A percentile compares a stretch with the other conserved stretches of the same genome.
Evolutionary conservation across 441 rosid genomes (phyloP).

Genomic region (Aleurites moluccanus): DNA sequence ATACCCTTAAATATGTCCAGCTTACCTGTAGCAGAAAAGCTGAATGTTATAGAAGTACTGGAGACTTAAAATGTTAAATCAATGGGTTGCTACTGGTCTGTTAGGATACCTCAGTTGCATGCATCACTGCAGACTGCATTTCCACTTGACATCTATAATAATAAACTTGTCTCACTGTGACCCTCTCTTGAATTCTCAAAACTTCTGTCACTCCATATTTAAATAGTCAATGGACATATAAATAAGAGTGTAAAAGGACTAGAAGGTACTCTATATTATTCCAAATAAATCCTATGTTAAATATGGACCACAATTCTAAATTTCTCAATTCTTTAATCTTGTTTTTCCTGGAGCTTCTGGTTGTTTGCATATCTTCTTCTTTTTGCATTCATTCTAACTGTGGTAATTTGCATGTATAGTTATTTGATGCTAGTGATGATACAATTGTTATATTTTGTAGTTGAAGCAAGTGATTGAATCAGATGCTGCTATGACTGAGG

Average conservation of each 20-base stretch:
- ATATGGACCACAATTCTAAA: neutral
- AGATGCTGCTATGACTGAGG: constrained; percentile 96
- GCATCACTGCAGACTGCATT: no score
- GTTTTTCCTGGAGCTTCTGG: neutral
- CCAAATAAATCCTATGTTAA: neutral
- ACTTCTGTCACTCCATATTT: neutral
- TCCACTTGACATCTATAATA: no score
- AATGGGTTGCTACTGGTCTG: neutral
- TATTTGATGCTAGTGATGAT: constrained; percentile 14
- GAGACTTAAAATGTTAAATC: neutral
- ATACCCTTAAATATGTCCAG: neutral
- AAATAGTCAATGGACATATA: neutral
- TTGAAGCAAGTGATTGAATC: constrained; percentile 77
- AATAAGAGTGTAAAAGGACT: neutral
- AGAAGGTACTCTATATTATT: neutral
- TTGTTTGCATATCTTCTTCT: neutral
- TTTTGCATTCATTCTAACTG: neutral
- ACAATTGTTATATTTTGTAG: constrained; percentile 43
- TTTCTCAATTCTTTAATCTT: neutral
- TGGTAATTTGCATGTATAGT: neutral
- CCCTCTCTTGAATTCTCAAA: no score
- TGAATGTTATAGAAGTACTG: neutral
- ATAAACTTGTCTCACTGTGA: no score
- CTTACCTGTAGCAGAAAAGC: neutral
- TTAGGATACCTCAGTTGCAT: no score